Evolutionary conservation across 2,329 filamentous ascomycete genomes (phyloP), one percentile per base, ranked within the genome.

Genomic region (Penicillium sp.): DNA sequence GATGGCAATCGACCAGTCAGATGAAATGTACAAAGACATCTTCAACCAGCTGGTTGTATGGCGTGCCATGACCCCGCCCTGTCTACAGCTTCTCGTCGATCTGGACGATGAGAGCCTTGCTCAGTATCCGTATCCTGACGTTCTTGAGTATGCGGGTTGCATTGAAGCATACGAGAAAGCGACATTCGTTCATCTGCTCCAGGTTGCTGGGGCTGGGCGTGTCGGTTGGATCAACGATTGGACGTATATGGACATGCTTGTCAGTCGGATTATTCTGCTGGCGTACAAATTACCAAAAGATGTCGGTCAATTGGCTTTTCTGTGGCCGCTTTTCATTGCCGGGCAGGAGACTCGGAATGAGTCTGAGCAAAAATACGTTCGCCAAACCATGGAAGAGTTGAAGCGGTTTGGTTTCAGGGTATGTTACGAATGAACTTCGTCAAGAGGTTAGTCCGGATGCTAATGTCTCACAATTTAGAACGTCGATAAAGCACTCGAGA

Each of bases 131-230:
- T 72, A 67, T 40, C 64, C 64, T 0, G 68, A 70, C n/a, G 58
- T 73, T 9, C 45, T 74, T 1, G 72, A 74, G 44, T 72, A 73
- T 55, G 69, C 65, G 5, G 72, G 70, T 16, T 74, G 72, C 49
- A 68, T 74, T 40, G 71, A 74, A 51, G 70, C 72, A 2, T 73
- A 74, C 50, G 72, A 74, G 41, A 73, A 74, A 50, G 72, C 72
- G 8, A 74, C 72, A 2, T 68, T 70, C 23, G 63, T 74, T 2
- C 72, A 69, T 53, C 60, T 74, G 6, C 68, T 74, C 50, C 69
- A 72, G 56, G 60, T 74, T 9, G 65, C 60, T n/a, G 68, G 63
- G 7, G 70, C 68, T 15, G 69, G 63, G 8, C 69, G 71, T 43
- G 66, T 66, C 3, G 64, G 65, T 23, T 63, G 65, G 55, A 67